Conservation (phyloP, 257 asterid species). For the Ligustrum vulgare region DNA sequence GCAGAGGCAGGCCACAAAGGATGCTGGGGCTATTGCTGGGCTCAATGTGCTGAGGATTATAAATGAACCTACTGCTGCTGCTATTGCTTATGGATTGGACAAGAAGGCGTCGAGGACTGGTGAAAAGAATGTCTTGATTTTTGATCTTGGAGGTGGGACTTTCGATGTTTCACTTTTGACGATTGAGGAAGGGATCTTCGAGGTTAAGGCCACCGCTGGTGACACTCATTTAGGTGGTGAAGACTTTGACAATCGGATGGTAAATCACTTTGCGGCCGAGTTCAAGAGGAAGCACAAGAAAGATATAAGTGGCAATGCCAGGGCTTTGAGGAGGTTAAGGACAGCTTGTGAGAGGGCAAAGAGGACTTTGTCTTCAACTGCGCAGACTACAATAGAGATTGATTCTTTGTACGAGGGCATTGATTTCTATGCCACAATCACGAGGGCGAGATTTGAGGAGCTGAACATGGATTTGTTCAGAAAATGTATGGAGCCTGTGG, state of each 20-base stretch:
- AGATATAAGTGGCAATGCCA: conserved; percentile 30
- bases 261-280: conserved; percentile 13
- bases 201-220: conserved; percentile 1
- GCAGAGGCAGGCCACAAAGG: conserved; percentile 6
- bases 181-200: not conserved
- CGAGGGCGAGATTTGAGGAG: conserved; percentile 5
- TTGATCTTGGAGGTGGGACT: conserved; percentile 4
- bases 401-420: conserved; percentile 39
- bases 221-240: conserved; percentile 1
- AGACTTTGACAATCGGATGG: conserved; percentile 4
- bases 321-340: conserved; percentile 38
- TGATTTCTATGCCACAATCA: conserved; percentile 27
- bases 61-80: not conserved
- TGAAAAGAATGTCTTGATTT: not conserved
- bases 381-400: conserved; percentile 33
- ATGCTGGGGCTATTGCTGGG: not conserved
- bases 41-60: not conserved
- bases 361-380: conserved; percentile 31
- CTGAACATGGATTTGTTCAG: conserved; percentile 8
- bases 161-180: conserved; percentile 1
- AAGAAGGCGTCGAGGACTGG: not conserved
- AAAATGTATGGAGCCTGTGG: conserved; percentile 1
- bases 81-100: not conserved
- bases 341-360: conserved; percentile 34
- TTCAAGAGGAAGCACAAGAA: conserved; percentile 38